phyloP scores from a whole-genome alignment of 371 early-diverging fungal genomes.

The Syncephalis fuscata region DNA sequence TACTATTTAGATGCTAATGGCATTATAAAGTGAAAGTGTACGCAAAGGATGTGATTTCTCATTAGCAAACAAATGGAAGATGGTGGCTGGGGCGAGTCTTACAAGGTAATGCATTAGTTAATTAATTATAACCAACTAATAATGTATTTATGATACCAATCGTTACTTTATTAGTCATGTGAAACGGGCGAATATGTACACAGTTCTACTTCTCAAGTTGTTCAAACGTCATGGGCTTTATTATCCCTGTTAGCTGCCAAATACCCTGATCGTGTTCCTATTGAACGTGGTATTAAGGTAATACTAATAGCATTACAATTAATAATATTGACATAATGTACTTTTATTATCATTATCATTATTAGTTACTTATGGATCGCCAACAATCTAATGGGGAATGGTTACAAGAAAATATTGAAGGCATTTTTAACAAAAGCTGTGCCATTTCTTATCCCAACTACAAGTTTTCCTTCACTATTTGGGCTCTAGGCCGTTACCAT shows the following conservation, averaged over 20 bases:
- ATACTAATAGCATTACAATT: not conserved
- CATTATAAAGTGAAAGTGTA: conserved; percentile 26
- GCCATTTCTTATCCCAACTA: conserved; percentile 93
- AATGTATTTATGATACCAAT: not conserved
- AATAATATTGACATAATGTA: too few species aligned
- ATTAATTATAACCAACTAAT: not conserved
- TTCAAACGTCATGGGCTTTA: conserved; percentile 80
- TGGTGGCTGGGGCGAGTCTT: conserved; percentile 97
- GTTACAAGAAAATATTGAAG: conserved; percentile 93
- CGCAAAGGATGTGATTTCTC: conserved; percentile 74
- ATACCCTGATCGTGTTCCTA: conserved; percentile 56
- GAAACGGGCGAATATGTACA: conserved; percentile 46
- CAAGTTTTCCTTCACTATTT: conserved; percentile 84
- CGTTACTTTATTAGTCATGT: conserved; percentile 45
- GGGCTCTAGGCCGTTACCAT: conserved; percentile 88
- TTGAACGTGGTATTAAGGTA: conserved; percentile 53
- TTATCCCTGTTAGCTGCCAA: conserved; percentile 79
- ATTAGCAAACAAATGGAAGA: conserved; percentile 69
- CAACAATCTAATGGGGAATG: conserved; percentile 87
- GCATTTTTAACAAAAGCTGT: conserved; percentile 91
- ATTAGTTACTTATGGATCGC: conserved; percentile 51
- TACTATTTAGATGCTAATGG: too few species aligned
- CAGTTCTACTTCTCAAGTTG: conserved; percentile 66
- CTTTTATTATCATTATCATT: too few species aligned
- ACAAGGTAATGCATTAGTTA: conserved; percentile 26